Base-by-base conservation (phyloP, 768 basidiomycete genomes). In the Lactarius tabidus region DNA sequence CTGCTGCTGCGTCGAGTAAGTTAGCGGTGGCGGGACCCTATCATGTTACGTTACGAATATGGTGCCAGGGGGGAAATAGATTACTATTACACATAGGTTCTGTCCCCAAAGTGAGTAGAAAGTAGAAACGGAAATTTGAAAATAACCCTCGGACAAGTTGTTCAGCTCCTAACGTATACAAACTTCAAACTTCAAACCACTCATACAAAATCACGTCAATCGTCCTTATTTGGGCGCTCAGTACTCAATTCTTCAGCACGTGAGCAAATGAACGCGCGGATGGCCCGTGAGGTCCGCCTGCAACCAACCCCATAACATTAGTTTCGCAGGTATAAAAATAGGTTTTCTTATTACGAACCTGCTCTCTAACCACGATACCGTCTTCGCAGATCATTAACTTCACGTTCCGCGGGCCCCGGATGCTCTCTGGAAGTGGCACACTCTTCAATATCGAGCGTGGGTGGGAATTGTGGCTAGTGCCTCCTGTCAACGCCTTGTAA, bases 331-430 rank as follows among this genome's bases (percentile, higher is more conserved):
- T 39, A 58, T 62, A 45, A 53, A 45, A 33, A 12, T 52, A 62
- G 26, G 6, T 17, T 23, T 35, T 15, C 43, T 2, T 33, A 18
- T 15, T 18, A 67, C 69, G 14, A 18, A 69, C 69, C 57, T 69
- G 66, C 38, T 69, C 69, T 43, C 64, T n/a, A 38, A 17, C 63
- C 7, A 69, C 23, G 20, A 69, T 56, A 8, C 43, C 45, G n/a
- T 69, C 69, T 62, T 69, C 69, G 43, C 67, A 62, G 31, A 69
- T 64, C 69, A 69, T 69, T 23, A 68, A 38, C 14, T 63, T 3
- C 20, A 57, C 41, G 0, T 17, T 4, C 8, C n/a, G 35, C 7
- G 10, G 17, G 26, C 29, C 15, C 5, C 18, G 12, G 29, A 67
- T 56, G 41, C 59, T 41, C n/a, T 28, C 14, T 23, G 59, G 67